These are phyloP conservation scores for Lumnitzera littorea DNA, from an alignment of 345 rosid species.

Conservation along the genomic window DNA sequence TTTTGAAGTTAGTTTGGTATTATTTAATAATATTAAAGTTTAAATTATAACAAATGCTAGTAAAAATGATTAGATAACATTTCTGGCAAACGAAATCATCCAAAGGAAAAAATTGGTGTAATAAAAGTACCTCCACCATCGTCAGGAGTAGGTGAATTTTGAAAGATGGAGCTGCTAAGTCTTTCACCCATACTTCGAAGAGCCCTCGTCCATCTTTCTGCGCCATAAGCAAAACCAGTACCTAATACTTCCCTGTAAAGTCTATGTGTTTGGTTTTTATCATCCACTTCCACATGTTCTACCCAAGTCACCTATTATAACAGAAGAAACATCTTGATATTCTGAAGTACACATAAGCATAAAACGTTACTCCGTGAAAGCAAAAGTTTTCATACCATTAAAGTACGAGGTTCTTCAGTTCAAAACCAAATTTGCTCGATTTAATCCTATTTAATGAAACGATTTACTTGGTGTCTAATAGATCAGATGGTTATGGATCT, in stretches of 20 bases:
- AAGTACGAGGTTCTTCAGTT: no score
- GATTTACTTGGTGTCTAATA: no score
- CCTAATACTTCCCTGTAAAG: constrained; percentile 43
- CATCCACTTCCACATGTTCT: constrained; percentile 73
- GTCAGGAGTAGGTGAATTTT: constrained; percentile 12
- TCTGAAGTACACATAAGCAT: background rate
- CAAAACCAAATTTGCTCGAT: no score
- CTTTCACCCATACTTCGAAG: constrained; percentile 67
- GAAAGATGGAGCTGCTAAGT: constrained; percentile 17
- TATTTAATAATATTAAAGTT: no score
- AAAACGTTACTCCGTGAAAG: background rate
- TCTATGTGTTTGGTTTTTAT: constrained; percentile 35
- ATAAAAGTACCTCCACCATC: constrained; percentile 28
- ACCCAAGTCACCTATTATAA: constrained; percentile 63
- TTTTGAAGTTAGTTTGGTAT: no score
- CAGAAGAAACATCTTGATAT: background rate
- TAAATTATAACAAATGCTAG: background rate
- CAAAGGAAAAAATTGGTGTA: background rate
- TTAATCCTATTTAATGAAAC: no score
- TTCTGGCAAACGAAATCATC: background rate
- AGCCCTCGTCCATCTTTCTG: constrained; percentile 46
- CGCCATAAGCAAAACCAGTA: constrained; percentile 42
- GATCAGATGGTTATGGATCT: no score
- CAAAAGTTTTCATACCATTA: no score
- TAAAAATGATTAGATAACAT: background rate